phyloP scores from a whole-genome alignment of 352 stramenopile species.

The Globisporangium paroecandrum region DNA sequence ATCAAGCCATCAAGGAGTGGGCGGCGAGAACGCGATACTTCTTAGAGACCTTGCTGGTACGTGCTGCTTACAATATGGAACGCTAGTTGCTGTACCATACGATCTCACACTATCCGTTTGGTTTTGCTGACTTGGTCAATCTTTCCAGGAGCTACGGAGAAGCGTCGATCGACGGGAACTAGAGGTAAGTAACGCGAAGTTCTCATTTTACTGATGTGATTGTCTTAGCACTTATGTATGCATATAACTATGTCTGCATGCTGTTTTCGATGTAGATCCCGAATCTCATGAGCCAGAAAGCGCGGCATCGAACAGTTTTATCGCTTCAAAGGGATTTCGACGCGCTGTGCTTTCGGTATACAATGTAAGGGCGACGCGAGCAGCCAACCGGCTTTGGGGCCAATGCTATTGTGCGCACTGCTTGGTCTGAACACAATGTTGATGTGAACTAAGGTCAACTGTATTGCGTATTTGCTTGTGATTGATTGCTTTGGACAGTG shows the following conservation, averaged over 20 bases:
- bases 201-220: not conserved
- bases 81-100: too few species aligned
- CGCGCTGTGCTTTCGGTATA: slow-evolving; percentile 7
- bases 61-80: too few species aligned
- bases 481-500: not conserved
- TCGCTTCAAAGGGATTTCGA: slow-evolving; percentile 3
- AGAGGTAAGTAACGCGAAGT: not conserved
- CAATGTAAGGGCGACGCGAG: not conserved
- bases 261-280: not conserved
- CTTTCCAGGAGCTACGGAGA: not conserved
- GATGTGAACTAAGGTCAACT: not conserved
- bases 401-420: too few species aligned
- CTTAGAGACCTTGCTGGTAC: slow-evolving; percentile 2
- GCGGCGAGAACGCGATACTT: not conserved
- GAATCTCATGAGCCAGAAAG: not conserved
- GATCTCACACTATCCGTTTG: not conserved
- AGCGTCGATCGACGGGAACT: not conserved
- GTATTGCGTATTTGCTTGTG: too few species aligned
- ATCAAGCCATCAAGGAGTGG: slow-evolving; percentile 6
- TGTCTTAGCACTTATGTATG: not conserved
- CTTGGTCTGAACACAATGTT: not conserved
- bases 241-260: too few species aligned
- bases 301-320: not conserved
- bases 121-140: not conserved
- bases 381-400: not conserved